Evolutionary conservation across 1,284 basidiomycete species (phyloP), one percentile per base, ranked within the genome.

Genomic region (Exsudoporus floridanus): DNA sequence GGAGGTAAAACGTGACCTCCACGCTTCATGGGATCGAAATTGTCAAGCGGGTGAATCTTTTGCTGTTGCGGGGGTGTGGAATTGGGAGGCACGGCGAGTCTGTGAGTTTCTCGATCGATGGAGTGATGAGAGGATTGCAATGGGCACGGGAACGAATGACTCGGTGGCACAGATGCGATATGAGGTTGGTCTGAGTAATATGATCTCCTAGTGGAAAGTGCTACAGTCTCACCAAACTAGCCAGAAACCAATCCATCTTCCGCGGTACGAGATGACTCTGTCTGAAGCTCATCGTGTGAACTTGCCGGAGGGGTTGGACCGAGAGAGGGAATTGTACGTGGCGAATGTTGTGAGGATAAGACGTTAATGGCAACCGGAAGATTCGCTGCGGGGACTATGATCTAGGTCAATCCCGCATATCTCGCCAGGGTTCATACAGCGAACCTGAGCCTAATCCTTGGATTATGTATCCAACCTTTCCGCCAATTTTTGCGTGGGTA

Each of bases 401-500:
- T 48, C 27, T 19, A 25, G 27, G 41, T 54, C 25, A 53, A 40
- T 45, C 35, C 31, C 27, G 35, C 23, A 35, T 46, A 36, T 46
- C 39, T 31, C 28, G 36, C 27, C 31, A 45, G 36, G 45, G 42
- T 54, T 52, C 46, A 36, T 40, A n/a, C 18, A 31, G 47, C 40
- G 36, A 54, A 69, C 61, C 63, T 38, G 49, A 37, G 16, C 14
- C 37, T 31, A 31, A 67, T 45, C 55, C 55, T 55, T 46, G 59
- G 65, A 42, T 67, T 46, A 34, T 18, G 27, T 46, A 44, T 48
- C 53, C 46, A 19, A 7, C 21, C 27, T 31, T 36, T 36, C 33
- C 48, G 18, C n/a, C 28, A 25, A 16, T 34, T 46, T 33, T 50
- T 46, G 27, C 42, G 43, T 50, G 60, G 41, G 46, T 52, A 61